Conservation (phyloP, 192 early-diverging fungal genomes). For the Umbelopsis ramanniana region DNA sequence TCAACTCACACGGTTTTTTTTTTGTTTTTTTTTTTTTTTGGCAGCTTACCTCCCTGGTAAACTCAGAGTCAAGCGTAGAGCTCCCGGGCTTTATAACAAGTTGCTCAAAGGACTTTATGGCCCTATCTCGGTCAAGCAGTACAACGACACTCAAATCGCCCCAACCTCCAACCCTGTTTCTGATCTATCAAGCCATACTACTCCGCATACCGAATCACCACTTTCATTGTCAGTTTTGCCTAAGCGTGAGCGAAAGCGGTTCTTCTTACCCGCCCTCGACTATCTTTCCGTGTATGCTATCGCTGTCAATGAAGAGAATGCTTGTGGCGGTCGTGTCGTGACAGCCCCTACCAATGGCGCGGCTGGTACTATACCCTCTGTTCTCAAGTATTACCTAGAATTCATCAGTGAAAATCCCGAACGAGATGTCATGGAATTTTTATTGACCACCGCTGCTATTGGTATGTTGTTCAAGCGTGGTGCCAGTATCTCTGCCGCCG, state of each 20-base stretch:
- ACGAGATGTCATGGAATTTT: slow-evolving; percentile 88
- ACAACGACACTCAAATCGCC: slow-evolving; percentile 35
- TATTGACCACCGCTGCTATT: slow-evolving; percentile 91
- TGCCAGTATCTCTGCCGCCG: slow-evolving; percentile 90
- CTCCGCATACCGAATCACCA: slow-evolving; percentile 29
- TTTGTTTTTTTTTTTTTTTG: not conserved
- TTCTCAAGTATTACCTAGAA: slow-evolving; percentile 94
- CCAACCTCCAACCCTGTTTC: slow-evolving; percentile 18
- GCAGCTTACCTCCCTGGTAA: slow-evolving; percentile 77
- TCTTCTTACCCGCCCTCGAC: slow-evolving; percentile 83
- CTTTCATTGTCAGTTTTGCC: slow-evolving; percentile 40
- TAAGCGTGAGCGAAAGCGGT: slow-evolving; percentile 53
- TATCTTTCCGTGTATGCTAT: slow-evolving; percentile 93
- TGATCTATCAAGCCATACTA: not conserved
- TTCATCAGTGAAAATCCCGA: slow-evolving; percentile 88
- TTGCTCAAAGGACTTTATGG: slow-evolving; percentile 78
- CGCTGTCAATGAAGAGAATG: slow-evolving; percentile 95
- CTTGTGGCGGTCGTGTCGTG: slow-evolving; percentile 81
- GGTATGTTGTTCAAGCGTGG: slow-evolving; percentile 98
- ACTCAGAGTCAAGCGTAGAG: slow-evolving; percentile 81
- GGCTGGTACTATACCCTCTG: slow-evolving; percentile 91
- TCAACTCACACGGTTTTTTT: not conserved
- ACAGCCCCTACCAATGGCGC: slow-evolving; percentile 97
- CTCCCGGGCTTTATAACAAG: slow-evolving; percentile 86
- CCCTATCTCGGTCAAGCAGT: slow-evolving; percentile 42